Conservation (phyloP, 352 stramenopile genomes). For the Phytophthora quininea region DNA sequence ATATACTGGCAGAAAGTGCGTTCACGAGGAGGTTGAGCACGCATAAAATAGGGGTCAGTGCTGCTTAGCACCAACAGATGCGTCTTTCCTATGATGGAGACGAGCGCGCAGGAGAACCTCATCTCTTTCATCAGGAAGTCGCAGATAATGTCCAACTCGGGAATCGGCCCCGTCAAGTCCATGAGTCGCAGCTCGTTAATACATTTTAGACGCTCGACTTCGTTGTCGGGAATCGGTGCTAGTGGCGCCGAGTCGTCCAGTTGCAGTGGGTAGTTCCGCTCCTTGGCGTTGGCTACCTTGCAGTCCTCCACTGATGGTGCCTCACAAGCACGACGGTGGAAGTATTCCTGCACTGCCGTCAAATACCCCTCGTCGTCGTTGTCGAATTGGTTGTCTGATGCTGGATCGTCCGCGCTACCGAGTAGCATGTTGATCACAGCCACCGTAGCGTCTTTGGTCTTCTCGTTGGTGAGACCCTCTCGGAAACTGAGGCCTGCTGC, state of each 20-base stretch:
- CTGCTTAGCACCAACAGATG: slow-evolving; percentile 53
- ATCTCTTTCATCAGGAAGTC: slow-evolving; percentile 54
- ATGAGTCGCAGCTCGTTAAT: slow-evolving; percentile 49
- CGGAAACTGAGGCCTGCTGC: slow-evolving; percentile 27
- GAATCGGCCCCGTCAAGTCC: slow-evolving; percentile 41
- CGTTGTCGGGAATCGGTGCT: slow-evolving; percentile 48
- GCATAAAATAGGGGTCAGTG: slow-evolving; percentile 40
- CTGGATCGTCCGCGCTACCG: background rate
- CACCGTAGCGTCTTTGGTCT: slow-evolving; percentile 36
- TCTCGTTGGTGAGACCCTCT: slow-evolving; percentile 25
- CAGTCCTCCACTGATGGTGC: slow-evolving; percentile 32
- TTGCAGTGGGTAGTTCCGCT: slow-evolving; percentile 47
- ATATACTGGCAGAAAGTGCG: slow-evolving; percentile 68
- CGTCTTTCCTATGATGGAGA: slow-evolving; percentile 56
- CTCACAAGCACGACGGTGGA: slow-evolving; percentile 28
- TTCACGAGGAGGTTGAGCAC: slow-evolving; percentile 44
- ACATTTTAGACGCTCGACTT: slow-evolving; percentile 41
- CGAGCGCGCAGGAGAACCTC: slow-evolving; percentile 53
- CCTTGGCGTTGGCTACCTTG: slow-evolving; percentile 42
- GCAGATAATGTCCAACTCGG: slow-evolving; percentile 67
- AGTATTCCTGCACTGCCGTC: slow-evolving; percentile 42
- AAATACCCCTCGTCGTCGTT: slow-evolving; percentile 29
- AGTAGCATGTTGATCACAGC: slow-evolving; percentile 48
- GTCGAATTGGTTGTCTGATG: background rate
- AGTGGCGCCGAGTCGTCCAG: slow-evolving; percentile 23